Evolutionary conservation across 352 stramenopile genomes (phyloP).

Genomic region (Pythium rhizo-oryzae): DNA sequence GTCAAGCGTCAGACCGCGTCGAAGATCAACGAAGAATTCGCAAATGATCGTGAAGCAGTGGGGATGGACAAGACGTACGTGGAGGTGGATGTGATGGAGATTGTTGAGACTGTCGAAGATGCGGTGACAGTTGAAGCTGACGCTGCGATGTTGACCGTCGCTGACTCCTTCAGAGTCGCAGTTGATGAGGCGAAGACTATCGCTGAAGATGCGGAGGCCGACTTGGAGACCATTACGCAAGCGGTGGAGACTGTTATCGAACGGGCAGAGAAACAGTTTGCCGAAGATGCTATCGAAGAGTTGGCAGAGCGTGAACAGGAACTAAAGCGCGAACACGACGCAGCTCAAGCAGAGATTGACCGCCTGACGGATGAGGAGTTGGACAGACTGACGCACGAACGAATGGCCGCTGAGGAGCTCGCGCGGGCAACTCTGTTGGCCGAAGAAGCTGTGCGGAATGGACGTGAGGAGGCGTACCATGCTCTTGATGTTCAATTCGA

Average conservation of each 20-base stretch:
- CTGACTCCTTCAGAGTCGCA: neutral
- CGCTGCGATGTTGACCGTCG: neutral
- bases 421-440: neutral
- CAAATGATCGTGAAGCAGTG: neutral
- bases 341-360: constrained; percentile 12
- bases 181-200: constrained; percentile 4
- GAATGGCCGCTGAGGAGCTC: constrained; percentile 6
- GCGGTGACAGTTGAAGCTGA: neutral
- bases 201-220: neutral
- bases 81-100: constrained; percentile 20
- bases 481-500: constrained; percentile 11
- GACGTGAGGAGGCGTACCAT: constrained; percentile 1
- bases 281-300: neutral
- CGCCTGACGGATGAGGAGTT: neutral
- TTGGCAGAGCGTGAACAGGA: constrained; percentile 8
- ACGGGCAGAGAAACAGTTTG: neutral
- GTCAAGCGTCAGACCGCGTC: constrained; percentile 3
- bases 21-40: neutral
- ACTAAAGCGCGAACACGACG: constrained; percentile 15
- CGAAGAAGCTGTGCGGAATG: constrained; percentile 10
- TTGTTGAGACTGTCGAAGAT: constrained; percentile 12
- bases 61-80: constrained; percentile 1
- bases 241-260: neutral
- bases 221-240: neutral
- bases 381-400: neutral